Percentiles rank a stretch among this genome's conserved stretches.
phyloP scores from a whole-genome alignment of 169 alveolate genomes.

The Besnoitia besnoiti region DNA sequence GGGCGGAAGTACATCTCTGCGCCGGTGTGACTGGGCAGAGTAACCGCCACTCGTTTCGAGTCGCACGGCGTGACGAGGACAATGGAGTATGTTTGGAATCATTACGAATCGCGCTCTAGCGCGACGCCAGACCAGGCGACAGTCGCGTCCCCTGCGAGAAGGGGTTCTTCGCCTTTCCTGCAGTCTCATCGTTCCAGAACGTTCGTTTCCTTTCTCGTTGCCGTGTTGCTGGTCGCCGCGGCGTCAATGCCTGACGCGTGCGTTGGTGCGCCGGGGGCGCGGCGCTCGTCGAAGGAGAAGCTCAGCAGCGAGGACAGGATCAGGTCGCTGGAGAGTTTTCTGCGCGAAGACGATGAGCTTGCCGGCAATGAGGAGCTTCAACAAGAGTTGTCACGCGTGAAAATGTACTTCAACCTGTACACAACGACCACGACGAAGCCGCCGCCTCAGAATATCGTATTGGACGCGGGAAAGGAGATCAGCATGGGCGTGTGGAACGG shows the following conservation, averaged over 20 bases:
- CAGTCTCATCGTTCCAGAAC: no score
- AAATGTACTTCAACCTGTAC: neutral
- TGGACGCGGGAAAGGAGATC: neutral
- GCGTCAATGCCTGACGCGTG: neutral
- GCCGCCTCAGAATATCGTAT: neutral
- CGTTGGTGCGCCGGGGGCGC: neutral
- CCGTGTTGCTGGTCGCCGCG: neutral
- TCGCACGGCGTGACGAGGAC: no score
- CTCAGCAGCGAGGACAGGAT: neutral
- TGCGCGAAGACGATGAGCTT: neutral
- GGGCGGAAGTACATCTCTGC: no score
- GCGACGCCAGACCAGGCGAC: no score
- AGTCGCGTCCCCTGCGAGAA: no score
- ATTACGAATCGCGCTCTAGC: no score
- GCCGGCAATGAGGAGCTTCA: neutral
- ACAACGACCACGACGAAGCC: slow-evolving; percentile 29
- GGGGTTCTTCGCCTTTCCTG: no score
- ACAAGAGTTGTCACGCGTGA: neutral
- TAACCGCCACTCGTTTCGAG: no score
- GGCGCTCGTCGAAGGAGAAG: neutral
- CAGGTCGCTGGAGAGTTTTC: neutral
- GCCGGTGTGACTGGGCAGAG: no score
- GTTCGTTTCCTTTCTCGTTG: neutral
- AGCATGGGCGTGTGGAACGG: slow-evolving; percentile 13
- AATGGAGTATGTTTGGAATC: no score